These are phyloP conservation scores for Aspergillus kassunensis DNA, from an alignment of 495 filamentous ascomycete genomes.

Conservation along the genomic window DNA sequence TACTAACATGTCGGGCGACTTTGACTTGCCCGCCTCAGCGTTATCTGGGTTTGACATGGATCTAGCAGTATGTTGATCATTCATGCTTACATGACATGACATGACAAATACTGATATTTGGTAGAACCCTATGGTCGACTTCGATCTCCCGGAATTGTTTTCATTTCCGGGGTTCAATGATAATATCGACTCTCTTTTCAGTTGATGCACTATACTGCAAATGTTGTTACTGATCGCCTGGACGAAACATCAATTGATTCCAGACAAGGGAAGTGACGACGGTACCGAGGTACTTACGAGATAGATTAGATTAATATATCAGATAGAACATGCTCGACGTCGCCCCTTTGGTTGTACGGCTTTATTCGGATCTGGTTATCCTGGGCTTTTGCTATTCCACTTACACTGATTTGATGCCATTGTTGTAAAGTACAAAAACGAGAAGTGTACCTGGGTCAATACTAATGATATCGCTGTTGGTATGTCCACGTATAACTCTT, in stretches of 20 bases:
- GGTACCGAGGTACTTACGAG: neutral
- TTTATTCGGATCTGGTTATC: no score
- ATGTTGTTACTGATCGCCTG: no score
- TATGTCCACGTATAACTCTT: neutral
- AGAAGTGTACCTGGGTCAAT: neutral
- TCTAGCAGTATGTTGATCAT: neutral
- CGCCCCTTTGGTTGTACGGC: neutral
- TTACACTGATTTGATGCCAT: no score
- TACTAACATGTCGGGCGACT: neutral
- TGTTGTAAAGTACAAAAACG: neutral
- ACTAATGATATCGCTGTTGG: neutral
- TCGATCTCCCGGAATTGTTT: neutral
- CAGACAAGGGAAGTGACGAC: no score
- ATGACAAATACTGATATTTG: neutral
- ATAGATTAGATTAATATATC: neutral
- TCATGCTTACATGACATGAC: neutral
- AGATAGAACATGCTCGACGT: slow-evolving; percentile 3
- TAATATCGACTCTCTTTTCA: neutral
- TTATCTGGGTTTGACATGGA: neutral
- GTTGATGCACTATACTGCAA: neutral
- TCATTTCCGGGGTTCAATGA: neutral
- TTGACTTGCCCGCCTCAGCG: neutral
- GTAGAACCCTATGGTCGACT: neutral
- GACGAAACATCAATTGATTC: no score
- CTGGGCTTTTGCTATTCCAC: no score